Evolutionary conservation across 2,329 filamentous ascomycete species (phyloP).

Genomic region (Calonectria pteridis): DNA sequence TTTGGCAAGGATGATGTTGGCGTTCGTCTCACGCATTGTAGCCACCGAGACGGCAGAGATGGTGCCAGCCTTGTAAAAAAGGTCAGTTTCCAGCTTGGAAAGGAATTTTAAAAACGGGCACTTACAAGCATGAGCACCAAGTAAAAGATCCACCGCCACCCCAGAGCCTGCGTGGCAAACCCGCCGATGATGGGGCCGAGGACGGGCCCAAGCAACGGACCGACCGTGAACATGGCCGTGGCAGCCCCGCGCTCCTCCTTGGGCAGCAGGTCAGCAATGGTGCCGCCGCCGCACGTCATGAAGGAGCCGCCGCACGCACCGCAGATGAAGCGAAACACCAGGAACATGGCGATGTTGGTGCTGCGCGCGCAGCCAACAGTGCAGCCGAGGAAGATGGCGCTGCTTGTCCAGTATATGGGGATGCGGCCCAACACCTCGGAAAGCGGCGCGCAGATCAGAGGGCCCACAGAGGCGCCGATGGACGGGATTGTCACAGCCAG

Average conservation of each 20-base stretch:
- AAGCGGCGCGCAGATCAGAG: constrained; percentile 33
- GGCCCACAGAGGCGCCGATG: constrained; percentile 30
- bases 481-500: constrained; percentile 29
- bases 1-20: constrained; percentile 13
- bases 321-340: constrained; percentile 29
- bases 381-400: constrained; percentile 22
- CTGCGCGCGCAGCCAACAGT: constrained; percentile 32
- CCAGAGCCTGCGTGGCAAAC: constrained; percentile 59
- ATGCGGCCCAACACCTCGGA: constrained; percentile 20
- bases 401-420: constrained; percentile 28
- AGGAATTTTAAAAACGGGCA: neutral
- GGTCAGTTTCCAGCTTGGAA: neutral
- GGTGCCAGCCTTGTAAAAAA: neutral
- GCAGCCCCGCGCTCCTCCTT: constrained; percentile 64
- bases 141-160: constrained; percentile 62
- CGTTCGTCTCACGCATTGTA: constrained; percentile 47
- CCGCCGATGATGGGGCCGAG: constrained; percentile 54
- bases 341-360: constrained; percentile 29
- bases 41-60: constrained; percentile 1
- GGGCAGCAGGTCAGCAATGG: constrained; percentile 30
- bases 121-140: neutral
- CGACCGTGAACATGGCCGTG: constrained; percentile 72
- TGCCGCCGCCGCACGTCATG: constrained; percentile 34
- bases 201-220: constrained; percentile 68
- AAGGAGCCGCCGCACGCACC: constrained; percentile 35